phyloP scores from a whole-genome alignment of 129 eudicot species.

The Lactuca sativa region DNA sequence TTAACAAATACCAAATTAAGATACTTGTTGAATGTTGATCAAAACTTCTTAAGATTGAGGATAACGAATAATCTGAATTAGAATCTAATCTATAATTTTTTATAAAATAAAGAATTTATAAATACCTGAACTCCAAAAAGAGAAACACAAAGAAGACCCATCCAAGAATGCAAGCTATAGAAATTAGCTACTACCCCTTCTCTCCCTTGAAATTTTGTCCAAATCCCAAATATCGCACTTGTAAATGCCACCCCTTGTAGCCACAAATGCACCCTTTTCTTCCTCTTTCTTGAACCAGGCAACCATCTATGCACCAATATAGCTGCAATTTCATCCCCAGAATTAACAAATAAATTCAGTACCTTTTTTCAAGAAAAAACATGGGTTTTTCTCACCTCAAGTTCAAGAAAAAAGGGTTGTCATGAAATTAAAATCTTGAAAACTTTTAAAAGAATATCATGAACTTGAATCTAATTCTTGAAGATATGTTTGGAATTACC shows the following conservation, averaged over 20 bases:
- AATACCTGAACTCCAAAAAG: slow-evolving; percentile 86
- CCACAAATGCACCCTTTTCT: slow-evolving; percentile 78
- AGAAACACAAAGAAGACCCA: slow-evolving; percentile 72
- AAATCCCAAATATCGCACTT: slow-evolving; percentile 84
- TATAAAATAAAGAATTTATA: not conserved
- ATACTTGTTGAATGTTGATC: not conserved
- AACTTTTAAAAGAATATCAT: not conserved
- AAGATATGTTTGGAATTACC: slow-evolving; percentile 35
- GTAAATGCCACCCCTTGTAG: slow-evolving; percentile 92
- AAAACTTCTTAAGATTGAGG: too few relatives aligned
- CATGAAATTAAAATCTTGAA: not conserved
- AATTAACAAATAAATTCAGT: slow-evolving; percentile 5
- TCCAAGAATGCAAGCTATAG: slow-evolving; percentile 90
- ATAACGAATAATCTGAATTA: too few relatives aligned
- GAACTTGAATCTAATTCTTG: too few relatives aligned
- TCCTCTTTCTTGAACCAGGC: slow-evolving; percentile 79
- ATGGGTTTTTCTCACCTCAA: slow-evolving; percentile 4
- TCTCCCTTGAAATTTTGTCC: slow-evolving; percentile 82
- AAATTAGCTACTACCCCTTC: slow-evolving; percentile 86
- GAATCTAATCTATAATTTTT: too few relatives aligned
- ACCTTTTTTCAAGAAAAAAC: slow-evolving; percentile 3
- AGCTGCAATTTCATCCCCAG: slow-evolving; percentile 37
- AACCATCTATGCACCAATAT: slow-evolving; percentile 93
- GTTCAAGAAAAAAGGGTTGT: slow-evolving; percentile 6
- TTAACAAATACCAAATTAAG: too few relatives aligned